Percentiles rank a stretch among this genome's conserved stretches.
phyloP scores from a whole-genome alignment of 2,329 filamentous ascomycete genomes.

The Cordyceps fumosorosea region DNA sequence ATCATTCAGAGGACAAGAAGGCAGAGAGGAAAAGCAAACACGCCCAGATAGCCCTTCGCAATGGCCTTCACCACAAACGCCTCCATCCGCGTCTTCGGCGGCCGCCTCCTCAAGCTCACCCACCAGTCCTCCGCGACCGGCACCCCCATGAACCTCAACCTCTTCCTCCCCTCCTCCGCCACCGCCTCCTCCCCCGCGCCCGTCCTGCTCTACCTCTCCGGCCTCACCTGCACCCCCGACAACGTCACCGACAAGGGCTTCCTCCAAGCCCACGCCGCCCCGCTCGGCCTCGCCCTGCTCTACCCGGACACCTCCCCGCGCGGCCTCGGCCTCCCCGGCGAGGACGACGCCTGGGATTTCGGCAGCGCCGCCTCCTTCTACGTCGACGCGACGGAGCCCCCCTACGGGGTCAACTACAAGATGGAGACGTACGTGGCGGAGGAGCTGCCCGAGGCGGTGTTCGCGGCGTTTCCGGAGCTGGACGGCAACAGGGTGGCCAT shows the following conservation, averaged over 20 bases:
- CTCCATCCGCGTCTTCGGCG: conserved; percentile 85
- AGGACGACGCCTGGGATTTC: conserved; percentile 88
- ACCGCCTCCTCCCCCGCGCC: conserved; percentile 53
- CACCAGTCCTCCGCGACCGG: conserved; percentile 73
- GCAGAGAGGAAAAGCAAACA: not conserved
- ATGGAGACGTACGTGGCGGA: conserved; percentile 93
- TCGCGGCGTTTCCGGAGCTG: conserved; percentile 61
- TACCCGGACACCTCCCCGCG: conserved; percentile 94
- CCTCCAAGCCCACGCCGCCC: conserved; percentile 75
- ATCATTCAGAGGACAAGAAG: not conserved
- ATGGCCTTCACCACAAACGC: conserved; percentile 89
- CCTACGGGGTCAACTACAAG: conserved; percentile 73
- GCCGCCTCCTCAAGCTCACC: conserved; percentile 88
- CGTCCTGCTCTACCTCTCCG: conserved; percentile 87
- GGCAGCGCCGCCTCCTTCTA: conserved; percentile 92
- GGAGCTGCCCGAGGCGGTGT: conserved; percentile 77
- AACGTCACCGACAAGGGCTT: conserved; percentile 80
- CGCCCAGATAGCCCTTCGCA: conserved; percentile 18
- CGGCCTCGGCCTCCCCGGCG: conserved; percentile 71
- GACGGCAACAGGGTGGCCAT: conserved; percentile 70
- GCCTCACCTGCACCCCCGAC: conserved; percentile 90
- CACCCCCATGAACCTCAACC: conserved; percentile 87
- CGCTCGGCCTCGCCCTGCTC: conserved; percentile 81
- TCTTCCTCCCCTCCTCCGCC: conserved; percentile 78
- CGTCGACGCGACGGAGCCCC: conserved; percentile 71